These are phyloP conservation scores for cucumber (Cucumis sativus) DNA, from an alignment of 306 rosid genomes.

Conservation along the genomic window DNA sequence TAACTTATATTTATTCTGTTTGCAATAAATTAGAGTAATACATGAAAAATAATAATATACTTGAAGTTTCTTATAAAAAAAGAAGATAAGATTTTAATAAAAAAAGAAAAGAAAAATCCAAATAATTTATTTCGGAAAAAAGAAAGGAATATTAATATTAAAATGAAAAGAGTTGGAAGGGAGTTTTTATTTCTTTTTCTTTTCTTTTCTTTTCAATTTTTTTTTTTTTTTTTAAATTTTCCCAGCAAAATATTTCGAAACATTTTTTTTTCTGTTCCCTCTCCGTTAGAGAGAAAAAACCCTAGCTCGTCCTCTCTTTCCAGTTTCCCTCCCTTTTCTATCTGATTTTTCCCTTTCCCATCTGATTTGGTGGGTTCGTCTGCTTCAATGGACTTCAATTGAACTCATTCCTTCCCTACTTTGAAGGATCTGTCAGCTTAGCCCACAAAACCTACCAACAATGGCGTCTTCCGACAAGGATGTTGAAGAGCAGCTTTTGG, in stretches of 20 bases:
- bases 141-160: neutral
- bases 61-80: too few species aligned
- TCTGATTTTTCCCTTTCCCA: neutral
- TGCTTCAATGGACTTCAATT: constrained; percentile 38
- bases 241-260: constrained; percentile 1
- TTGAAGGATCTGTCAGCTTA: constrained; percentile 33
- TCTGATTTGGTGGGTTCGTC: constrained; percentile 15
- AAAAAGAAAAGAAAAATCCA: neutral
- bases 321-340: constrained; percentile 10
- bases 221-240: neutral
- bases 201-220: too few species aligned
- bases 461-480: constrained; percentile 51
- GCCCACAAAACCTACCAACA: constrained; percentile 8
- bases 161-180: neutral
- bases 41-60: too few species aligned
- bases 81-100: too few species aligned
- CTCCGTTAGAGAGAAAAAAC: neutral
- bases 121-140: neutral
- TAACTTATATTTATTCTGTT: too few species aligned
- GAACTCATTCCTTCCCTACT: constrained; percentile 10
- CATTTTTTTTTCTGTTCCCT: constrained; percentile 6
- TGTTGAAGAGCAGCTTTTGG: constrained; percentile 47
- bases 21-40: too few species aligned
- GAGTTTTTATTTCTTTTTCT: neutral
- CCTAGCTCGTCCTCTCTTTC: neutral